Evolutionary conservation across 768 basidiomycete genomes (phyloP), one percentile per base, ranked within the genome.

Genomic region (Leccinum boreale): DNA sequence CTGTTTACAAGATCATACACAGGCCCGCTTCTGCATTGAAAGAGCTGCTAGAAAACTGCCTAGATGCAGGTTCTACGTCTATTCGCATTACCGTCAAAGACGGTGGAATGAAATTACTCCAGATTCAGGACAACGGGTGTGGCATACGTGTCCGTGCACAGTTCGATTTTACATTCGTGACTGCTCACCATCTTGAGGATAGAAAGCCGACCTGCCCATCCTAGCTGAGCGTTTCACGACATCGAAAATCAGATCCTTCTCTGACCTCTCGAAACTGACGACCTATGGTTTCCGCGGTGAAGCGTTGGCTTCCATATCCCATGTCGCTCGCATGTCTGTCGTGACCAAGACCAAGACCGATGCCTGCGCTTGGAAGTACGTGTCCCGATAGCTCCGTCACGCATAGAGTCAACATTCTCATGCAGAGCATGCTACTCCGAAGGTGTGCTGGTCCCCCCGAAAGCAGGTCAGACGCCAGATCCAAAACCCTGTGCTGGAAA

Each of bases 241-340:
- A 0, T 96, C 94, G 3, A 99, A 98, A 67, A 74, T 99, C 5
- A 82, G 85, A 1, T 83, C 84, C 0, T 99, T 93, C 66, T 86
- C 90, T 4, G 97, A 99, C 67, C 72, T 99, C 54, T 84, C 86
- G 33, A 79, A 78, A n/a, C 79, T 99, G 35, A 79, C 82, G 2
- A 98, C 96, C 0, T 98, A 98, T 71, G 97, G 97, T 1, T 99
- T 99, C 73, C 84, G 97, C 52, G 96, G 97, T 28, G 97, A 99
- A 75, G 97, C 97, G 0, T 75, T 99, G 50, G 97, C 96, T 3
- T 95, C 93, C 12, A 92, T 99, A 58, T 95, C 93, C 5, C 94
- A 97, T 73, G 92, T 96, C 42, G 87, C 94, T 1, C 90, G 90
- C 70, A 78, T 99, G 55, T 85, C 85, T 17, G 89, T 98, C 10